Evolutionary conservation across 2,329 filamentous ascomycete species (phyloP).

Genomic region (Penicillium brasilianum): DNA sequence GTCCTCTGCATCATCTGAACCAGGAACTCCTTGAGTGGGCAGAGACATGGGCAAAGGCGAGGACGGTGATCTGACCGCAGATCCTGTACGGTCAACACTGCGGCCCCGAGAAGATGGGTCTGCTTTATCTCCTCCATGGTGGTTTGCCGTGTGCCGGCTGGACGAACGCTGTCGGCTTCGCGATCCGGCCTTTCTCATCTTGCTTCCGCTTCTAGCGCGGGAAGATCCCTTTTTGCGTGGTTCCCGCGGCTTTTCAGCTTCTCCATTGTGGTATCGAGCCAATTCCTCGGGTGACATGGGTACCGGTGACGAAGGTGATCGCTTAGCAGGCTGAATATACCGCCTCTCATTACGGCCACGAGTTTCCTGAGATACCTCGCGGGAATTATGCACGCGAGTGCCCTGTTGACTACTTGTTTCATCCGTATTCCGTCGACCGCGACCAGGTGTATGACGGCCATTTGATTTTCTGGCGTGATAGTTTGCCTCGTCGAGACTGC

Average conservation of each 20-base stretch:
- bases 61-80: slow-evolving; percentile 72
- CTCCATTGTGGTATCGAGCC: slow-evolving; percentile 49
- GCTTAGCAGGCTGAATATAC: slow-evolving; percentile 76
- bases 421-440: slow-evolving; percentile 55
- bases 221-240: slow-evolving; percentile 40
- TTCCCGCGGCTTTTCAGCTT: slow-evolving; percentile 53
- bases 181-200: slow-evolving; percentile 54
- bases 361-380: slow-evolving; percentile 68
- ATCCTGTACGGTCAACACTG: slow-evolving; percentile 64
- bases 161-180: slow-evolving; percentile 46
- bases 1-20: slow-evolving; percentile 68
- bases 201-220: slow-evolving; percentile 52
- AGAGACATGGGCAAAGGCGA: slow-evolving; percentile 75
- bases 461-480: slow-evolving; percentile 61
- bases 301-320: slow-evolving; percentile 88
- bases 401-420: slow-evolving; percentile 55
- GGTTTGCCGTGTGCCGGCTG: slow-evolving; percentile 50
- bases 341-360: slow-evolving; percentile 70
- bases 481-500: slow-evolving; percentile 78
- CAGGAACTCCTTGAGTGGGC: slow-evolving; percentile 54
- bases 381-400: slow-evolving; percentile 56
- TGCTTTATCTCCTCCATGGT: slow-evolving; percentile 35
- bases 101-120: slow-evolving; percentile 58
- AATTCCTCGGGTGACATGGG: slow-evolving; percentile 93
- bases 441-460: slow-evolving; percentile 54